Evolutionary conservation across 768 basidiomycete species (phyloP).

Genomic region (Tylopilus felleus): DNA sequence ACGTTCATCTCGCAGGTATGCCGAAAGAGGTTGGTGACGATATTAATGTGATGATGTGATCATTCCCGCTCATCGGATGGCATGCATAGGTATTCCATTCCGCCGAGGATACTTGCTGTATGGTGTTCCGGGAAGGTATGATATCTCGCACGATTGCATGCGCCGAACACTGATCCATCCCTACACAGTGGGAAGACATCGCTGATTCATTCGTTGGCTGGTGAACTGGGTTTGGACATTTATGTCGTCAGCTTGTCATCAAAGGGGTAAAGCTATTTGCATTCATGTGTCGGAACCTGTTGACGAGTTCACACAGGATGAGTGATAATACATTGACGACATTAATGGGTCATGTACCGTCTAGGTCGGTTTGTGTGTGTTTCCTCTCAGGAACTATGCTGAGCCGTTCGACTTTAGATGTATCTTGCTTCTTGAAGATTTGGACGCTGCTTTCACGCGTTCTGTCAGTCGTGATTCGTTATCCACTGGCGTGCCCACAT

Average conservation of each 20-base stretch:
- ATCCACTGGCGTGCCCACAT: conserved; percentile 69
- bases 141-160: conserved; percentile 1
- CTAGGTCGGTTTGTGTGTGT: conserved; percentile 47
- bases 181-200: conserved; percentile 74
- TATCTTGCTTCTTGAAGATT: conserved; percentile 90
- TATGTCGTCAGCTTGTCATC: conserved; percentile 87
- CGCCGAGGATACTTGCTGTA: conserved; percentile 81
- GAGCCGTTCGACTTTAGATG: conserved; percentile 47
- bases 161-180: conserved; percentile 12
- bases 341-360: conserved; percentile 85
- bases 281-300: conserved; percentile 3
- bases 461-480: conserved; percentile 77
- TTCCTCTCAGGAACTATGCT: conserved; percentile 10
- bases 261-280: conserved; percentile 59
- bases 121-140: conserved; percentile 81
- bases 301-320: conserved; percentile 52
- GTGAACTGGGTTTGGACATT: conserved; percentile 84
- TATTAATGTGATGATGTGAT: conserved; percentile 17
- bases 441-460: conserved; percentile 89
- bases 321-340: conserved; percentile 85
- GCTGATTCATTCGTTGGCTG: conserved; percentile 79
- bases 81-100: conserved; percentile 72
- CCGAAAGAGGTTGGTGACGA: conserved; percentile 69
- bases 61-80: conserved; percentile 18
- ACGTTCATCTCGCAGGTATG: conserved; percentile 59